Evolutionary conservation across 2,329 filamentous ascomycete species (phyloP), one percentile per base, ranked within the genome.

Genomic region (Aspergillus puulaauensis): DNA sequence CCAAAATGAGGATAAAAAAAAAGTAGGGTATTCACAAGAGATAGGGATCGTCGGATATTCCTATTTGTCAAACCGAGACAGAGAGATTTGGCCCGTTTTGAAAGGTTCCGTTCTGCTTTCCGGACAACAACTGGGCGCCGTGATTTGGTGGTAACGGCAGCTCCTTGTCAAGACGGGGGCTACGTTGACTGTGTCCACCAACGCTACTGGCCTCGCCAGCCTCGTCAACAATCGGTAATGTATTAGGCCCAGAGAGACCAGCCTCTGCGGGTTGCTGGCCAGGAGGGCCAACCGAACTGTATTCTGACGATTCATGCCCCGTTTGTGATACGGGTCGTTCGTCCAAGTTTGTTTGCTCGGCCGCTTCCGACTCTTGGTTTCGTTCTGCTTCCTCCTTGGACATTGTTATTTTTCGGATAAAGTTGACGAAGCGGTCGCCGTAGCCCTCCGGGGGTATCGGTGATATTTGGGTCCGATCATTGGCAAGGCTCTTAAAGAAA

Each of bases 401-500:
- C 86, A 93, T 96, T 19, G 95, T 97, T 63, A 96, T 89, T 39
- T 89, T 88, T 50, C 88, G 88, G 70, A 99, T 93, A 73, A 99
- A 99, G 64, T 90, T 89, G 72, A 96, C 84, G 73, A 99, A 99
- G 5, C 95, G 88, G 58, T 98, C 91, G 27, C 95, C 95, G 68
- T 99, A 99, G 57, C 91, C 84, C 61, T 92, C 86, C 0, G 95
- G 93, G 0, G 93, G 90, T 23, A 98, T 88, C 2, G 95, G 92
- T 0, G 93, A 98, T 60, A 99, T 98, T 71, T 97, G 88, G 35
- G 85, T 86, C 67, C 91, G 88, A 67, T 95, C 90, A 67, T 87
- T 85, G 2, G 89, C 91, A 58, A 98, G 80, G 39, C 95, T 93
- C 79, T 99, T 99, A 89, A 93, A 95, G 77, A 98, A 95, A 76